Evolutionary conservation across 2,329 filamentous ascomycete species (phyloP), one percentile per base, ranked within the genome.

Genomic region (Apiospora hydei): DNA sequence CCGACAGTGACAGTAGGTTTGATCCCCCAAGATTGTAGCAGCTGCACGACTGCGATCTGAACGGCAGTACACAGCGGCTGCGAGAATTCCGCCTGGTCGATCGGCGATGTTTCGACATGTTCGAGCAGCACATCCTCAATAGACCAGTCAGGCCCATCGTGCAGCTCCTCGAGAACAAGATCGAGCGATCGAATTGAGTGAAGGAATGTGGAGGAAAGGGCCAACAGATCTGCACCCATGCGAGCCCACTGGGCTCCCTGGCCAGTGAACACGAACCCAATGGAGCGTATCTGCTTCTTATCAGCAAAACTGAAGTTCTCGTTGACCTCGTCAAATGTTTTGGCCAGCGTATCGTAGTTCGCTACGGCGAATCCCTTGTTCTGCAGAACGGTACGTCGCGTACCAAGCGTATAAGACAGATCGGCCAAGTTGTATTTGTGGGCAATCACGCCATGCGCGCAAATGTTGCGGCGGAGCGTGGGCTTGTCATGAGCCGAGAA

Each of bases 1-100:
- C 83, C 77, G 1, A 81, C 70, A 51, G 84, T 82, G 5, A 80
- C 76, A 2, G 79, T 77, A 4, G 78, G 78, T 4, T 76, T 78
- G 44, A 85, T 76, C 44, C 83, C 76, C 73, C 78, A 78, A 43
- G 81, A 79, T 13, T 80, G 80, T 57, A 83, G 81, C 21, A 82
- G 76, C 47, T 84, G 82, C 67, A 86, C 84, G 71, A 83, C 82
- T 53, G 78, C 78, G 47, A 84, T 77, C 73, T 87, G 83, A 71
- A 85, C 75, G 26, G 82, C 85, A 73, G 86, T 88, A 78, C 85
- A 85, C 67, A 85, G 81, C 3, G 80, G 77, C 71, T 80, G 78
- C 18, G 77, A 74, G 34, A 77, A 47, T 11, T 78, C 75, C 61
- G 49, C 30, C 24, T 71, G 24, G 11, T 47, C 24, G 2, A 70